Percentiles rank a stretch among this genome's conserved stretches.
Evolutionary conservation across 2,329 filamentous ascomycete genomes (phyloP).

Genomic region (Ophiostoma quercus): DNA sequence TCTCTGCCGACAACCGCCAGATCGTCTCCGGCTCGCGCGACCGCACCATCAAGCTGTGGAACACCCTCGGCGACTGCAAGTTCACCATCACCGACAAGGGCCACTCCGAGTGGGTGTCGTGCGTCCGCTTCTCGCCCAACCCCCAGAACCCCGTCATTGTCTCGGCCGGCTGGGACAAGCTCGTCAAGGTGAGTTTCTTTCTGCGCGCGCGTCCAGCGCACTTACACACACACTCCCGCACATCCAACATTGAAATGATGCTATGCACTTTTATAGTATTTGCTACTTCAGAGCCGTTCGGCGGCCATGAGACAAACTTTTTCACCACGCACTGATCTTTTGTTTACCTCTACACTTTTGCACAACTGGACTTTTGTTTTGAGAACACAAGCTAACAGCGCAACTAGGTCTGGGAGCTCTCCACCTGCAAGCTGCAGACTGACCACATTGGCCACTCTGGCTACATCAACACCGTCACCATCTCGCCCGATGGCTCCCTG

Average conservation of each 20-base stretch:
- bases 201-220: constrained; percentile 19
- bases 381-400: constrained; percentile 5
- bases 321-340: constrained; percentile 70
- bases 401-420: constrained; percentile 93
- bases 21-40: constrained; percentile 98
- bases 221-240: neutral
- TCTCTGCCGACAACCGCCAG: constrained; percentile 99
- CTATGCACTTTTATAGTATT: constrained; percentile 90
- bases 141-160: constrained; percentile 99
- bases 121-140: constrained; percentile 99
- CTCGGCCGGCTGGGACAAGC: constrained; percentile 98
- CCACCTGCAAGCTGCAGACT: constrained; percentile 98
- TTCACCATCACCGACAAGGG: constrained; percentile 99
- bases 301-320: constrained; percentile 85
- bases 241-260: constrained; percentile 66
- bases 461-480: constrained; percentile 99
- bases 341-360: constrained; percentile 18
- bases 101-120: constrained; percentile 99
- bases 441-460: constrained; percentile 99
- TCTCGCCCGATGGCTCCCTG: constrained; percentile 97
- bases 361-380: neutral
- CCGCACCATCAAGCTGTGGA: constrained; percentile 99
- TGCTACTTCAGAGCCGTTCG: constrained; percentile 99
- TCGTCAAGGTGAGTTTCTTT: constrained; percentile 83
- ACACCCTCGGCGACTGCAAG: constrained; percentile 99